Percentiles rank a stretch among this genome's conserved stretches.
Conservation (phyloP, 768 basidiomycete species). For the Harrya chromipes region DNA sequence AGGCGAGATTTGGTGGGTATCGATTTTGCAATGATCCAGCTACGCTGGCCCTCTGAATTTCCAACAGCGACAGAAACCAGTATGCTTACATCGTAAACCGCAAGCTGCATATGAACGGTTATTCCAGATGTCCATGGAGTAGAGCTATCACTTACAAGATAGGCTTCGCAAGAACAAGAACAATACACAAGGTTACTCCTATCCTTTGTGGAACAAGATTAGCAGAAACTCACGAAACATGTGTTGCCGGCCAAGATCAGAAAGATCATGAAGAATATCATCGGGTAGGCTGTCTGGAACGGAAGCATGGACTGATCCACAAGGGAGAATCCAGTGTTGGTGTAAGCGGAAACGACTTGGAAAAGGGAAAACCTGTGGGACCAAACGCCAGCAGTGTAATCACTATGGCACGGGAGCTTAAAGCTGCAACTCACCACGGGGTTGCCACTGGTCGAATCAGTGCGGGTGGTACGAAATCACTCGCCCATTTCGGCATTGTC, state of each 20-base stretch:
- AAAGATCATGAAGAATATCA: constrained; percentile 69
- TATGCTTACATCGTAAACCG: constrained; percentile 76
- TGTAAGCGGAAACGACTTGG: constrained; percentile 83
- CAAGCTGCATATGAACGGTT: constrained; percentile 43
- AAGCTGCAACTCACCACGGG: constrained; percentile 53
- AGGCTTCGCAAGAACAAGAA: constrained; percentile 47
- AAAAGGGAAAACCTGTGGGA: constrained; percentile 73
- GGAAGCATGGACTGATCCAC: constrained; percentile 91
- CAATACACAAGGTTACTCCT: background rate
- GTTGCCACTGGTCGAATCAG: constrained; percentile 54
- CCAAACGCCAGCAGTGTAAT: background rate
- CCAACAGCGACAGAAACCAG: background rate
- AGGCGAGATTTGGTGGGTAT: constrained; percentile 57
- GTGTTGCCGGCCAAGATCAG: constrained; percentile 92
- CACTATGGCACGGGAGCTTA: background rate
- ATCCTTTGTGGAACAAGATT: background rate
- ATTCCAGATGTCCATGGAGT: background rate
- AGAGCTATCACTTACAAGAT: constrained; percentile 62
- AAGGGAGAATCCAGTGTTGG: constrained; percentile 84
- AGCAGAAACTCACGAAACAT: constrained; percentile 67
- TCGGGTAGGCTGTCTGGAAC: constrained; percentile 81
- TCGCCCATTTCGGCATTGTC: constrained; percentile 53
- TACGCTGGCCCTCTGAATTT: constrained; percentile 30
- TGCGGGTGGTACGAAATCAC: constrained; percentile 56
- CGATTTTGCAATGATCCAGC: constrained; percentile 70